These are phyloP conservation scores for Clonostachys solani DNA, from an alignment of 2,329 filamentous ascomycete genomes.

Conservation along the genomic window DNA sequence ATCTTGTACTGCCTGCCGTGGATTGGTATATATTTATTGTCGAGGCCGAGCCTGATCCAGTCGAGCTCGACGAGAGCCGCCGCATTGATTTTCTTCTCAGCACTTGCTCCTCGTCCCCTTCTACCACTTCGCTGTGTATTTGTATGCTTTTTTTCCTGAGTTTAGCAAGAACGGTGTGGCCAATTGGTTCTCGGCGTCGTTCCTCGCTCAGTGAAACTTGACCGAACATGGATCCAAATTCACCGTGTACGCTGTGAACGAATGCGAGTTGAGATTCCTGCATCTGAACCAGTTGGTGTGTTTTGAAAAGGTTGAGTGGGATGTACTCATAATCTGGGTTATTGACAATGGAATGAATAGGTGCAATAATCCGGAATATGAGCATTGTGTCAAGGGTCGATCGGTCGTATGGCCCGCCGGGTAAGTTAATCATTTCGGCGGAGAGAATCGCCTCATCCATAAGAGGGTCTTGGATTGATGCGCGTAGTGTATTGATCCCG, in stretches of 20 bases:
- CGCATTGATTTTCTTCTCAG: background rate
- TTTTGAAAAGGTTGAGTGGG: constrained; percentile 61
- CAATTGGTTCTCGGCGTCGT: background rate
- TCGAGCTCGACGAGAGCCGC: background rate
- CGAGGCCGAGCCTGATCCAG: background rate
- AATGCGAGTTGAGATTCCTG: constrained; percentile 57
- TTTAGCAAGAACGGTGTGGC: background rate
- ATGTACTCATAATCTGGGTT: constrained; percentile 52
- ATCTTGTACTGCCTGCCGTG: background rate
- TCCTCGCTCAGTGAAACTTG: background rate
- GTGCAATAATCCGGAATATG: constrained; percentile 57
- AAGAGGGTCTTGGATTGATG: constrained; percentile 35
- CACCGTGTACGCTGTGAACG: constrained; percentile 53
- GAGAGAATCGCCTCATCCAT: constrained; percentile 42
- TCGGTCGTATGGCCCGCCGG: constrained; percentile 19
- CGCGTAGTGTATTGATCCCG: constrained; percentile 32
- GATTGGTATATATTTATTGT: background rate
- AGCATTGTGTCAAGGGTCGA: constrained; percentile 27
- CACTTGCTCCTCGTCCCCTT: no score
- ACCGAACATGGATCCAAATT: constrained; percentile 48
- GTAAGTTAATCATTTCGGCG: constrained; percentile 34
- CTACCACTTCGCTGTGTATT: background rate
- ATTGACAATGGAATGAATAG: constrained; percentile 50
- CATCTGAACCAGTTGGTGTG: constrained; percentile 53
- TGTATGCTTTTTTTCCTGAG: background rate